A percentile compares a stretch with the other conserved stretches of the same genome.
Conservation (phyloP, 2,329 filamentous ascomycete genomes). For the Corinectria fuckeliana region DNA sequence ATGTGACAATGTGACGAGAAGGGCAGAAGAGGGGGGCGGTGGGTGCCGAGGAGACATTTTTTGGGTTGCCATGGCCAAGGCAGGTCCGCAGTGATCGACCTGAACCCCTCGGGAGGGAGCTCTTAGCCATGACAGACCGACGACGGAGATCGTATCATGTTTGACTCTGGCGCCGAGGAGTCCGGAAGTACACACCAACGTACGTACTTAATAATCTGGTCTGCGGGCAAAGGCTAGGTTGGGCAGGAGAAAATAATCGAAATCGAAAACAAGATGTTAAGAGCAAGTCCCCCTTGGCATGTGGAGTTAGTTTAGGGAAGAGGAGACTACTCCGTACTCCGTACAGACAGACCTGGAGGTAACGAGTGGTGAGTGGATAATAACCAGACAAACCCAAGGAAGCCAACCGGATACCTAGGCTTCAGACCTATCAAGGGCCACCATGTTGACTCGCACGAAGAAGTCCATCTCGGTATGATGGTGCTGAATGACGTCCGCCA, state of each 20-base stretch:
- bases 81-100: not conserved
- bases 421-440: conserved; percentile 22
- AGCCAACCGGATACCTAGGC: conserved; percentile 26
- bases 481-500: conserved; percentile 33
- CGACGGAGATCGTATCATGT: conserved; percentile 21
- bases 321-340: too few species aligned
- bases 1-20: conserved; percentile 26
- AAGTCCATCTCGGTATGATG: conserved; percentile 13
- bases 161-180: conserved; percentile 18
- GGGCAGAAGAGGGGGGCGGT: conserved; percentile 20
- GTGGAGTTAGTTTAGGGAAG: too few species aligned
- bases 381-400: conserved; percentile 8
- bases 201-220: conserved; percentile 16
- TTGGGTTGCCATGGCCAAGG: not conserved
- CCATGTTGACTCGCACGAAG: conserved; percentile 18
- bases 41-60: conserved; percentile 17
- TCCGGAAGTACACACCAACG: conserved; percentile 21
- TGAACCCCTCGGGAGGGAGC: conserved; percentile 14
- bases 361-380: not conserved
- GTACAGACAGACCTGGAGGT: too few species aligned
- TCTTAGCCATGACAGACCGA: not conserved
- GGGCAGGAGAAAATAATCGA: conserved; percentile 14
- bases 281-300: conserved; percentile 1
- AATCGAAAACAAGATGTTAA: conserved; percentile 14
- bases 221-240: conserved; percentile 13